Evolutionary conservation across 1,284 basidiomycete genomes (phyloP).

Genomic region (Microbotryum intermedium): DNA sequence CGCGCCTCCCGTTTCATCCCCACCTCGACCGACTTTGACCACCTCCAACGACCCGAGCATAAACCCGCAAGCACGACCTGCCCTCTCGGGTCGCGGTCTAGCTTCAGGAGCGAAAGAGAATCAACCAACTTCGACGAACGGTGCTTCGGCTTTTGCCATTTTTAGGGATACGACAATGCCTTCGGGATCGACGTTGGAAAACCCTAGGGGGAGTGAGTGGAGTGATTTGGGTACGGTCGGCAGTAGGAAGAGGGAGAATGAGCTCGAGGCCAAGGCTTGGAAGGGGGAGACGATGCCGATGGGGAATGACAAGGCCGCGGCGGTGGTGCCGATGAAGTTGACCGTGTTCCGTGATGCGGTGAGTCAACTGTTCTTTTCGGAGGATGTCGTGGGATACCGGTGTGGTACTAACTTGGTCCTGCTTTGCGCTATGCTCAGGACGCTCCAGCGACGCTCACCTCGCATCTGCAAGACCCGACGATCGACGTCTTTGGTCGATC

Average conservation of each 20-base stretch:
- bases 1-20: slow-evolving; percentile 36
- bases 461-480: slow-evolving; percentile 29
- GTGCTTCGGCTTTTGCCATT: slow-evolving; percentile 41
- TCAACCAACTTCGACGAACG: slow-evolving; percentile 31
- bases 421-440: slow-evolving; percentile 1
- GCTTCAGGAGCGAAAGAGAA: neutral
- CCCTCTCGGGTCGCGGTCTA: neutral
- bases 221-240: slow-evolving; percentile 46
- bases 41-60: neutral
- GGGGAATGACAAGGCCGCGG: slow-evolving; percentile 11
- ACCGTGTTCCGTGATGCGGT: slow-evolving; percentile 47
- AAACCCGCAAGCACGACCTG: slow-evolving; percentile 11
- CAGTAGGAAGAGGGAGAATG: slow-evolving; percentile 46
- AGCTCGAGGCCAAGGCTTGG: slow-evolving; percentile 43
- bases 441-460: slow-evolving; percentile 18
- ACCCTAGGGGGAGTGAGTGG: slow-evolving; percentile 39
- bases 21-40: slow-evolving; percentile 5
- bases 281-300: slow-evolving; percentile 43
- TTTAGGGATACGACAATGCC: slow-evolving; percentile 38
- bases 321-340: slow-evolving; percentile 39
- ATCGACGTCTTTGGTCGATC: slow-evolving; percentile 41
- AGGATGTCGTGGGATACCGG: too few relatives aligned
- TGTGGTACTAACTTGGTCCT: too few relatives aligned
- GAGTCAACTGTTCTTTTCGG: slow-evolving; percentile 17
- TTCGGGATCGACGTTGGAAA: slow-evolving; percentile 1